Base-by-base conservation (phyloP, 441 rosid genomes). In the Codiaeum variegatum region DNA sequence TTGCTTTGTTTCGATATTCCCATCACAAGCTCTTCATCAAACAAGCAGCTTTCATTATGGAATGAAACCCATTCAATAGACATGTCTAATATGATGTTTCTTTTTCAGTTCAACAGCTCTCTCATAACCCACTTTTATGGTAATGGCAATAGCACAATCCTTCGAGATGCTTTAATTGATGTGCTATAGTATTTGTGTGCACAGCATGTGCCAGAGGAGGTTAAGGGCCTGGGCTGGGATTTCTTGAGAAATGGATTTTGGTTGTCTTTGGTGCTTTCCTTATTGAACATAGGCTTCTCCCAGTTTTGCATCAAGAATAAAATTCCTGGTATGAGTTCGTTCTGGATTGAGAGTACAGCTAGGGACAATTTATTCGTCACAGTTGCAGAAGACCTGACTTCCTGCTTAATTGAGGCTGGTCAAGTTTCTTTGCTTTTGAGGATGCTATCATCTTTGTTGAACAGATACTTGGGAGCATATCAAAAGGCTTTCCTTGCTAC, bases 1-100 rank as follows among this genome's bases (percentile, higher is more conserved):
- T 64, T 83, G 31, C 97, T 97, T 79, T 91, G 97, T 81, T 85
- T 91, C 85, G 99, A 97, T 85, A 77, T 92, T 74, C 86, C 97
- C 67, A 74, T 77, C 51, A 68, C 78, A 77, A 78, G 80, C 52
- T 74, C 75, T 26, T 63, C 83, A 62, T 65, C 76, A 51, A 87
- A 84, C 65, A 40, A 67, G 77, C 88, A 78, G 75, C 79, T 84
- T 75, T 81, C 84, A 60, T 56, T 78, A 70, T 74, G 78, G 85
- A 77, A 81, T 63, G 86, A 82, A 66, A 69, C 80, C 31, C 82
- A 81, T 75, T 62, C 79, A 76, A 66, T 83, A 77, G 91, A 91
- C 75, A 73, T 85, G 67, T 82, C 87, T 66, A 83, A 84, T 81
- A 73, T 85, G 73, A 80, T 75, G 38, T 77, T 73, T 67, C 85